phyloP scores from a whole-genome alignment of 495 filamentous ascomycete species.

The Gamarada debralockiae region DNA sequence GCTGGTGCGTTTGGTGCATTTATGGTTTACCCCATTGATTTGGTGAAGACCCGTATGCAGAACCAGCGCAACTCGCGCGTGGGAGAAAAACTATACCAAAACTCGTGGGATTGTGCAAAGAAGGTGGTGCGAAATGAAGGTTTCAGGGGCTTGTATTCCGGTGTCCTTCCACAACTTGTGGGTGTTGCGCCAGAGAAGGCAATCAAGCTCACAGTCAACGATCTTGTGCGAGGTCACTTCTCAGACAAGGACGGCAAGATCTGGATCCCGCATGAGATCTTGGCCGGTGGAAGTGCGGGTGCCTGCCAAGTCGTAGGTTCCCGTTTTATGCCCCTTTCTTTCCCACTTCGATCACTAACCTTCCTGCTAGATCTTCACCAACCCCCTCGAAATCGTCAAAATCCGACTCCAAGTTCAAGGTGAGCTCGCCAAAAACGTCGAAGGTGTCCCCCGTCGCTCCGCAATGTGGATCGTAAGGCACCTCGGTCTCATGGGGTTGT shows the following conservation, averaged over 20 bases:
- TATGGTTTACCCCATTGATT: slow-evolving; percentile 98
- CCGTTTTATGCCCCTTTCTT: neutral
- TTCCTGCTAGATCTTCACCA: slow-evolving; percentile 86
- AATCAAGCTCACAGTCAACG: slow-evolving; percentile 98
- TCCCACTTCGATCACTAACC: no score
- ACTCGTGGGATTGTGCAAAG: slow-evolving; percentile 86
- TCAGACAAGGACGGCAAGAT: slow-evolving; percentile 78
- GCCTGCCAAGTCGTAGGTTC: slow-evolving; percentile 90
- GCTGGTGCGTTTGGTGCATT: slow-evolving; percentile 97
- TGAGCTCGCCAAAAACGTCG: slow-evolving; percentile 84
- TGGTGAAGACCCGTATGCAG: slow-evolving; percentile 98
- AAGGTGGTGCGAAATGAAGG: slow-evolving; percentile 95
- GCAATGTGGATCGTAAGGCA: slow-evolving; percentile 98
- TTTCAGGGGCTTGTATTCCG: slow-evolving; percentile 84
- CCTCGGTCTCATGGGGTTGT: slow-evolving; percentile 89
- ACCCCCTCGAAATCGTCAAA: slow-evolving; percentile 98
- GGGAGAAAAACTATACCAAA: slow-evolving; percentile 89
- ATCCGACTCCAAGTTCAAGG: slow-evolving; percentile 97
- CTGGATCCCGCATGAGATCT: slow-evolving; percentile 63
- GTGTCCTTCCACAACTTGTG: slow-evolving; percentile 89
- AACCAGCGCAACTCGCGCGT: slow-evolving; percentile 82
- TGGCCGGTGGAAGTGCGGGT: slow-evolving; percentile 88
- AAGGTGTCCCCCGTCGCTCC: slow-evolving; percentile 78
- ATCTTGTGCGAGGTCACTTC: slow-evolving; percentile 75
- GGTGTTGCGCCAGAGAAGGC: slow-evolving; percentile 98